Conservation (phyloP, 2,329 filamentous ascomycete species). For the Dactylellina drechsleri region DNA sequence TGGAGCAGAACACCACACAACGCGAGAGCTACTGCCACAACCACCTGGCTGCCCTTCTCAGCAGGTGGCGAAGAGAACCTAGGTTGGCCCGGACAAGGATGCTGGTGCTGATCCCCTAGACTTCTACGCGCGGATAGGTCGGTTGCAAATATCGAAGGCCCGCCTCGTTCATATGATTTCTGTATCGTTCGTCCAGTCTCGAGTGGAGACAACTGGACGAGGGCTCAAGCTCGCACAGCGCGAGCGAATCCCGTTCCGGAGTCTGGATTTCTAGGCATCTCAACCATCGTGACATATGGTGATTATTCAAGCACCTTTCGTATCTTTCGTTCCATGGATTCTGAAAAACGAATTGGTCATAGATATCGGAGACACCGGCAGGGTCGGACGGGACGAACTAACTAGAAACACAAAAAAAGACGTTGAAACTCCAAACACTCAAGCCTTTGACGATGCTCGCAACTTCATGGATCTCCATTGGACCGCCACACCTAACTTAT, state of each 20-base stretch:
- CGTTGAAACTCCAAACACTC: conserved; percentile 4
- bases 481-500: conserved; percentile 5
- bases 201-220: background rate
- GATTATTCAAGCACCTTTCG: conserved; percentile 7
- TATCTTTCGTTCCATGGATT: conserved; percentile 14
- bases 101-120: conserved; percentile 19
- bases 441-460: background rate
- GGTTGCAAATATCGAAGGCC: background rate
- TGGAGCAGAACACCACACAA: conserved; percentile 28
- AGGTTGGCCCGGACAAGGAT: conserved; percentile 10
- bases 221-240: too few species aligned
- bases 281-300: background rate
- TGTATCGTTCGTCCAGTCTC: background rate
- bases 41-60: conserved; percentile 35
- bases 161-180: conserved; percentile 13
- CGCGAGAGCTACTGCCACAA: conserved; percentile 24
- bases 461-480: conserved; percentile 1
- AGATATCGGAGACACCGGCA: conserved; percentile 16
- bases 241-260: conserved; percentile 3
- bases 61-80: conserved; percentile 35
- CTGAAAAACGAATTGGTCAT: conserved; percentile 26
- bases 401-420: too few species aligned
- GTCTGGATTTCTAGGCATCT: conserved; percentile 19
- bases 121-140: conserved; percentile 16
- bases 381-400: conserved; percentile 1